These are phyloP conservation scores for Russula dissimulans DNA, from an alignment of 768 basidiomycete genomes.

Conservation along the genomic window DNA sequence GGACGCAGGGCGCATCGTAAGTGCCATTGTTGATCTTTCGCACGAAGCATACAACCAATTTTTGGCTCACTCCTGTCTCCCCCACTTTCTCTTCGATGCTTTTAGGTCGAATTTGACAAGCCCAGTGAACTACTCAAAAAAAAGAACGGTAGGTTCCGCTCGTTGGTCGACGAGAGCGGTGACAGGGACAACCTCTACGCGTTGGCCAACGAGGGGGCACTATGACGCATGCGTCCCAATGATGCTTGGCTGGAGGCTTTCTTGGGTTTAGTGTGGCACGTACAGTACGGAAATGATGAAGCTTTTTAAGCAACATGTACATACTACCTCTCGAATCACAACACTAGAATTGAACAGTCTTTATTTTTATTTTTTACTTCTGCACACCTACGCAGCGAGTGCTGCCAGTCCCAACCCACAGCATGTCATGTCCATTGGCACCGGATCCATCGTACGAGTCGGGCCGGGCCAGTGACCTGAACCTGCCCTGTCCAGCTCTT, in stretches of 20 bases:
- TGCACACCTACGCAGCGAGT: too few relatives aligned
- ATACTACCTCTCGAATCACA: too few relatives aligned
- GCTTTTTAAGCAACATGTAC: too few relatives aligned
- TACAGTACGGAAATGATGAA: not conserved
- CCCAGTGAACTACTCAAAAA: slow-evolving; percentile 34
- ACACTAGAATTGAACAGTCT: too few relatives aligned
- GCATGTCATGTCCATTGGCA: slow-evolving; percentile 23
- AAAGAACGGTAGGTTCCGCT: slow-evolving; percentile 28
- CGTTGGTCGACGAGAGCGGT: slow-evolving; percentile 34
- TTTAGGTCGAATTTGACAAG: slow-evolving; percentile 37
- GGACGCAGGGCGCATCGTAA: slow-evolving; percentile 33
- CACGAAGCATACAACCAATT: too few relatives aligned
- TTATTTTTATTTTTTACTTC: too few relatives aligned
- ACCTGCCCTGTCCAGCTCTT: slow-evolving; percentile 55
- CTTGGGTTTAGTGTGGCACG: too few relatives aligned
- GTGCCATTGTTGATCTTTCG: slow-evolving; percentile 2
- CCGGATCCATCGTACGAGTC: slow-evolving; percentile 63
- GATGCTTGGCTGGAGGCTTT: not conserved
- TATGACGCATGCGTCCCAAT: not conserved
- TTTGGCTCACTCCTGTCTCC: too few relatives aligned
- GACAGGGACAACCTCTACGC: slow-evolving; percentile 29
- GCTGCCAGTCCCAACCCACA: too few relatives aligned
- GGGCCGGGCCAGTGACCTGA: slow-evolving; percentile 47
- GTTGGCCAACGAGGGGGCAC: slow-evolving; percentile 16
- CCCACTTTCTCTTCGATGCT: too few relatives aligned